Percentiles rank a stretch among this genome's conserved stretches.
Conservation (phyloP, 1,139 yeast species). For the Pichia sp. region DNA sequence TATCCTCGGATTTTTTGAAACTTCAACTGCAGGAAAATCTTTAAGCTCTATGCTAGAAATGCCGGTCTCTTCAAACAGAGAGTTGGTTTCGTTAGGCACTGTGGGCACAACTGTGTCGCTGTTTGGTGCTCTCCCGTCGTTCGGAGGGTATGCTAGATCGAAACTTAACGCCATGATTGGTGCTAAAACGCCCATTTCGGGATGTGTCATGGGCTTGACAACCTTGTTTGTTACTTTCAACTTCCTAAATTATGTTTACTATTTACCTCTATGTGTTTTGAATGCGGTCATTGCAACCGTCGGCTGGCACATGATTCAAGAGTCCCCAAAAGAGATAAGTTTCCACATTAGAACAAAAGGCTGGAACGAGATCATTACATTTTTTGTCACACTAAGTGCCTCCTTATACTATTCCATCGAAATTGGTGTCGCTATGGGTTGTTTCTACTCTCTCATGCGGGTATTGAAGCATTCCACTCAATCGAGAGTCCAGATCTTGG, state of each 20-base stretch:
- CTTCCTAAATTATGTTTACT: slow-evolving; percentile 61
- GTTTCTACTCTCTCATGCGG: slow-evolving; percentile 70
- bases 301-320: slow-evolving; percentile 76
- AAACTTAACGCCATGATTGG: slow-evolving; percentile 83
- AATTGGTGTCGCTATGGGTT: slow-evolving; percentile 84
- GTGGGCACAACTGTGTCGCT: slow-evolving; percentile 63
- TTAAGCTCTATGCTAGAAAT: slow-evolving; percentile 61
- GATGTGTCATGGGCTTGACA: slow-evolving; percentile 71
- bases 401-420: slow-evolving; percentile 84
- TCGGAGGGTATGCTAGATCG: slow-evolving; percentile 95
- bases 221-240: slow-evolving; percentile 63
- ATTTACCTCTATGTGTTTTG: slow-evolving; percentile 74
- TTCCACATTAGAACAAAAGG: slow-evolving; percentile 77
- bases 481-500: slow-evolving; percentile 86
- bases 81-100: slow-evolving; percentile 75
- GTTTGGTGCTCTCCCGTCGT: slow-evolving; percentile 83
- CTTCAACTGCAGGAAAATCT: slow-evolving; percentile 88
- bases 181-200: slow-evolving; percentile 81
- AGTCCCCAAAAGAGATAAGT: slow-evolving; percentile 73
- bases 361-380: slow-evolving; percentile 70
- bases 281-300: slow-evolving; percentile 79
- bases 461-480: slow-evolving; percentile 82
- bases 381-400: slow-evolving; percentile 63
- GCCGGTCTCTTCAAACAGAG: slow-evolving; percentile 71
- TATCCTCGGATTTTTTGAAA: slow-evolving; percentile 86